phyloP scores from a whole-genome alignment of 23 red algal species.

The Agarophyton chilense region DNA sequence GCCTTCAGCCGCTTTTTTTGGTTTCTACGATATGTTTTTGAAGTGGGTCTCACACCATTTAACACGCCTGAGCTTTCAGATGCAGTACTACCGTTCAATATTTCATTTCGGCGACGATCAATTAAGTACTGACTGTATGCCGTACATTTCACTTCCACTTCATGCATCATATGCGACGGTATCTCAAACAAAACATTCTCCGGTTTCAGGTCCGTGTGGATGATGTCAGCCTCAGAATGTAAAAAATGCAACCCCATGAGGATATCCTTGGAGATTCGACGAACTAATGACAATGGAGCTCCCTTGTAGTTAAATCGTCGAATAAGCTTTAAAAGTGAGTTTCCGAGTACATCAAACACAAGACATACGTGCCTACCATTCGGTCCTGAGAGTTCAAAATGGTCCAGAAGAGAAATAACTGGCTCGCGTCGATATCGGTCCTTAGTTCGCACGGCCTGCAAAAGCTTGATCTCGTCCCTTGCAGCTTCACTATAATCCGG shows the following conservation, averaged over 20 bases:
- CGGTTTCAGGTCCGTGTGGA: constrained; percentile 96
- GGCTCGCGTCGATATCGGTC: constrained; percentile 35
- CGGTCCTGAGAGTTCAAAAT: constrained; percentile 81
- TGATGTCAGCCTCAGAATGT: constrained; percentile 70
- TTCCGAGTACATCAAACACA: constrained; percentile 86
- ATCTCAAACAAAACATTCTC: constrained; percentile 90
- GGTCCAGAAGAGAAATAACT: constrained; percentile 84
- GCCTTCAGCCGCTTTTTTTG: constrained; percentile 65
- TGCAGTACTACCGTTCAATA: constrained; percentile 25
- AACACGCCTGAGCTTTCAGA: neutral
- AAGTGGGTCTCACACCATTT: neutral
- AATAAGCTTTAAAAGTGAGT: constrained; percentile 76
- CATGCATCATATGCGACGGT: constrained; percentile 35
- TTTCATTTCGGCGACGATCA: constrained; percentile 26
- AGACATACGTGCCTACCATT: constrained; percentile 92
- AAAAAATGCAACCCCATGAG: constrained; percentile 82
- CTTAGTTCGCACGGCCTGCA: constrained; percentile 30
- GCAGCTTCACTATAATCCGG: constrained; percentile 93
- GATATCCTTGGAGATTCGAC: constrained; percentile 64
- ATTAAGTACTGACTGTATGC: constrained; percentile 13
- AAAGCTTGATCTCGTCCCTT: constrained; percentile 86
- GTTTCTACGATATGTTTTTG: constrained; percentile 49
- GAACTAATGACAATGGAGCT: constrained; percentile 63
- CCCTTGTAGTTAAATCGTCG: constrained; percentile 78
- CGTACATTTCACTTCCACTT: constrained; percentile 39